A percentile compares a stretch with the other conserved stretches of the same genome.
Conservation (phyloP, 176 grass and related monocot species). For the Phoenix dactylifera region DNA sequence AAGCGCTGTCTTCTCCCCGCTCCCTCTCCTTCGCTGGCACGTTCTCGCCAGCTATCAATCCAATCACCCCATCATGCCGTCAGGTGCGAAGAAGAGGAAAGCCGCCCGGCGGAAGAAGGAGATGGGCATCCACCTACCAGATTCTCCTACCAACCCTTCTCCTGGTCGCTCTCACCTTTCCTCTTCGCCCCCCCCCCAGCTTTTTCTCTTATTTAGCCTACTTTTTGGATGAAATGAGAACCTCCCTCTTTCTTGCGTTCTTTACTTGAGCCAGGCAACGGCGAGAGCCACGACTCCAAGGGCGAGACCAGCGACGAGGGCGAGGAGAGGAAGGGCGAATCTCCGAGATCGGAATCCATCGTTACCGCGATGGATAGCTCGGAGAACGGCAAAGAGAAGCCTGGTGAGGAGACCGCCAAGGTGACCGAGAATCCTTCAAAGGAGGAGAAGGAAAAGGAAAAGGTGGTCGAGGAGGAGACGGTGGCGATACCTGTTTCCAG, state of each 20-base stretch:
- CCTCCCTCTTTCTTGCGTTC: neutral
- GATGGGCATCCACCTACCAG: neutral
- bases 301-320: neutral
- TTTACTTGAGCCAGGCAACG: neutral
- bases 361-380: too few relatives aligned
- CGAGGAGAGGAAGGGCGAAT: too few relatives aligned
- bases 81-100: constrained; percentile 9
- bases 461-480: neutral
- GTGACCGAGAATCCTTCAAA: too few relatives aligned
- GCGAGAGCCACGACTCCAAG: neutral
- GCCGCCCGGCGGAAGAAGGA: neutral
- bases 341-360: too few relatives aligned
- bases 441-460: neutral
- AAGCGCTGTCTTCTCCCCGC: too few relatives aligned
- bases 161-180: neutral
- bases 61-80: constrained; percentile 4
- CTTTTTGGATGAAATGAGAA: neutral
- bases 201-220: neutral
- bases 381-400: too few relatives aligned
- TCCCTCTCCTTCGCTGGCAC: too few relatives aligned
- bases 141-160: constrained; percentile 9
- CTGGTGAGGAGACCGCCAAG: too few relatives aligned
- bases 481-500: too few relatives aligned
- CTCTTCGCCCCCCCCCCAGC: too few relatives aligned
- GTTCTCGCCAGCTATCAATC: too few relatives aligned